Percentiles rank a stretch among this genome's conserved stretches.
These are phyloP conservation scores for Obelidium mucronatum DNA, from an alignment of 192 early-diverging fungal genomes.

Conservation along the genomic window DNA sequence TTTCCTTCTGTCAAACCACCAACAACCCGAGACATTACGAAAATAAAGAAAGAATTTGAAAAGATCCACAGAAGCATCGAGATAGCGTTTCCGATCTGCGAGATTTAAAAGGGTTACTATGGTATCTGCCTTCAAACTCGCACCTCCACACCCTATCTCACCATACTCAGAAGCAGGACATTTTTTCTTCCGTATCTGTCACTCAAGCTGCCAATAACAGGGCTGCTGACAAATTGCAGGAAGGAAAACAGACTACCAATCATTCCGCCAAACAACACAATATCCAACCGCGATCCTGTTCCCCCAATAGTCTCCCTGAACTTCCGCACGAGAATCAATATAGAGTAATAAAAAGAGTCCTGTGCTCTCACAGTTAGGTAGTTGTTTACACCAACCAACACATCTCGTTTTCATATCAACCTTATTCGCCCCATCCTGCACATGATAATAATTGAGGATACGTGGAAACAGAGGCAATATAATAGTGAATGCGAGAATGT, in stretches of 20 bases:
- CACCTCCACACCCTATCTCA: slow-evolving; percentile 37
- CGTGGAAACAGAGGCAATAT: slow-evolving; percentile 95
- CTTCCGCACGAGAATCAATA: slow-evolving; percentile 49
- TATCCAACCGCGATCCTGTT: slow-evolving; percentile 51
- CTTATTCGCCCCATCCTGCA: slow-evolving; percentile 62
- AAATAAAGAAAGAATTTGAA: slow-evolving; percentile 79
- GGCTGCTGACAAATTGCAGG: slow-evolving; percentile 87
- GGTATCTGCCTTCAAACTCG: background rate
- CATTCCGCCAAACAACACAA: slow-evolving; percentile 90
- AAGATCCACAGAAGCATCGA: slow-evolving; percentile 94
- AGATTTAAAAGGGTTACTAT: background rate
- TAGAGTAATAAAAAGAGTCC: slow-evolving; percentile 44
- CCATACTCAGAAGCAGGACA: slow-evolving; percentile 88
- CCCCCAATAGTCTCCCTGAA: slow-evolving; percentile 49
- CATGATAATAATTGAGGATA: slow-evolving; percentile 86
- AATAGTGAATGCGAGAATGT: slow-evolving; percentile 97
- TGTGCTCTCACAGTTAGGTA: slow-evolving; percentile 17
- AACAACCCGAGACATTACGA: slow-evolving; percentile 85
- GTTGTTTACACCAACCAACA: background rate
- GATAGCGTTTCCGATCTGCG: slow-evolving; percentile 86
- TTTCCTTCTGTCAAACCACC: slow-evolving; percentile 98
- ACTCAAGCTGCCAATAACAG: slow-evolving; percentile 80
- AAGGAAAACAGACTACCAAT: slow-evolving; percentile 94
- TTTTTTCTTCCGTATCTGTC: slow-evolving; percentile 84
- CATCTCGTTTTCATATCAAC: slow-evolving; percentile 53